Conservation (phyloP, 495 filamentous ascomycete genomes). For the Xylaria grammica region DNA sequence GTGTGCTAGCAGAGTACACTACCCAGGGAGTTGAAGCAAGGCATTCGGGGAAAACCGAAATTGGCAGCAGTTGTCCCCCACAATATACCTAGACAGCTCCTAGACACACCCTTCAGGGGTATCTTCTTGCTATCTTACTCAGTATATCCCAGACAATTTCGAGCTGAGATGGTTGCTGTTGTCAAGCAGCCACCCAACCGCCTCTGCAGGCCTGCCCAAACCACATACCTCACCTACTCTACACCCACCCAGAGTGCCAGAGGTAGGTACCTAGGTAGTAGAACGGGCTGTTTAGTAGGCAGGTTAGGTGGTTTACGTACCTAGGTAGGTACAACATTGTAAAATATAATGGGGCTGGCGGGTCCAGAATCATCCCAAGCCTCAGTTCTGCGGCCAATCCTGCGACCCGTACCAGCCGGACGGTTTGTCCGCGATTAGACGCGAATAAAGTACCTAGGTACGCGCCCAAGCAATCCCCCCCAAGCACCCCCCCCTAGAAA, state of each 20-base stretch:
- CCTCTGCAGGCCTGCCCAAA: no score
- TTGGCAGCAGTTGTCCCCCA: conserved; percentile 9
- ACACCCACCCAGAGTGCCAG: no score
- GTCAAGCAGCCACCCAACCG: no score
- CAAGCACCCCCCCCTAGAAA: neutral
- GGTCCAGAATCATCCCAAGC: conserved; percentile 23
- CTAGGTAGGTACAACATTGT: conserved; percentile 1
- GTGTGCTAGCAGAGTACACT: no score
- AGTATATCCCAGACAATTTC: neutral
- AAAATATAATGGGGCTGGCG: conserved; percentile 3
- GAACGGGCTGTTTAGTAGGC: neutral
- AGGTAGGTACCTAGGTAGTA: neutral
- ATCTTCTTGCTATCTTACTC: no score
- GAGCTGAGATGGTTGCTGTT: no score
- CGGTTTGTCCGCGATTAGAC: conserved; percentile 24
- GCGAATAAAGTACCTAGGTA: conserved; percentile 7
- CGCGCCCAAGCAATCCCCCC: conserved; percentile 8
- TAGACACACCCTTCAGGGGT: conserved; percentile 3
- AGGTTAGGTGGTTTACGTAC: neutral
- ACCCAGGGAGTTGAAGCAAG: neutral
- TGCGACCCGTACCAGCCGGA: conserved; percentile 26
- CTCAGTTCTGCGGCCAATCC: conserved; percentile 25
- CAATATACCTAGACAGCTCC: conserved; percentile 9
- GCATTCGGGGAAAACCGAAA: conserved; percentile 16
- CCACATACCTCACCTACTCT: no score